Conservation (phyloP, 192 early-diverging fungal species). For the Paraglomus occultum region DNA sequence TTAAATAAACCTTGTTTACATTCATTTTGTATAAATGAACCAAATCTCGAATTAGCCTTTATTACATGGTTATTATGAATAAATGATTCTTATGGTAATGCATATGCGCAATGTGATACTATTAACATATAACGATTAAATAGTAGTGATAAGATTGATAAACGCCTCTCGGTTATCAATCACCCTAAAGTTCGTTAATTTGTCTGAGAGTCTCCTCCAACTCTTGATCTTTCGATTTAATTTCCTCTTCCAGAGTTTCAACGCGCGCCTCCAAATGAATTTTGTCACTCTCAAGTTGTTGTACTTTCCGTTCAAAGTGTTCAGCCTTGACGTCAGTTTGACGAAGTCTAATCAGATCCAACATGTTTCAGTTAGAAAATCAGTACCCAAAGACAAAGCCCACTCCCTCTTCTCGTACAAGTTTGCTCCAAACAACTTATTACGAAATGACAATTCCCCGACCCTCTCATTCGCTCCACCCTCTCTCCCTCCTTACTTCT, state of each 20-base stretch:
- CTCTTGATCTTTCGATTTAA: conserved; percentile 64
- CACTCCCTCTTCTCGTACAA: too few relatives aligned
- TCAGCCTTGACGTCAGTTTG: conserved; percentile 82
- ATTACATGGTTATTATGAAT: too few relatives aligned
- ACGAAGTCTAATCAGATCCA: conserved; percentile 49
- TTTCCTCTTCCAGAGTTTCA: conserved; percentile 67
- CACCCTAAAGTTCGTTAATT: conserved; percentile 68
- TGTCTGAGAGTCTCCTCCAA: conserved; percentile 72
- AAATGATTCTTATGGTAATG: too few relatives aligned
- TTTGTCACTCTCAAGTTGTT: conserved; percentile 74
- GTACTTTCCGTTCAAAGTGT: conserved; percentile 85
- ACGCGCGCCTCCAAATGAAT: conserved; percentile 67
- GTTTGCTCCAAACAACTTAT: neutral
- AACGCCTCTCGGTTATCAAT: too few relatives aligned
- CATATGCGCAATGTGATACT: too few relatives aligned
- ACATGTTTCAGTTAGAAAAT: conserved; percentile 4
- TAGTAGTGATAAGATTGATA: too few relatives aligned
- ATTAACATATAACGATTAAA: too few relatives aligned
- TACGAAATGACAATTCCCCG: neutral
- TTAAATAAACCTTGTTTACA: too few relatives aligned
- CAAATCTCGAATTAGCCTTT: too few relatives aligned
- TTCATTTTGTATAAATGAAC: too few relatives aligned
- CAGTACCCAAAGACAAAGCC: neutral
- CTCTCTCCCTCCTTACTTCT: conserved; percentile 59
- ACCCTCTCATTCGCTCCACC: too few relatives aligned